These are phyloP conservation scores for Phaeosphaeriaceae sp. DNA, from an alignment of 2,329 filamentous ascomycete genomes.

Conservation along the genomic window DNA sequence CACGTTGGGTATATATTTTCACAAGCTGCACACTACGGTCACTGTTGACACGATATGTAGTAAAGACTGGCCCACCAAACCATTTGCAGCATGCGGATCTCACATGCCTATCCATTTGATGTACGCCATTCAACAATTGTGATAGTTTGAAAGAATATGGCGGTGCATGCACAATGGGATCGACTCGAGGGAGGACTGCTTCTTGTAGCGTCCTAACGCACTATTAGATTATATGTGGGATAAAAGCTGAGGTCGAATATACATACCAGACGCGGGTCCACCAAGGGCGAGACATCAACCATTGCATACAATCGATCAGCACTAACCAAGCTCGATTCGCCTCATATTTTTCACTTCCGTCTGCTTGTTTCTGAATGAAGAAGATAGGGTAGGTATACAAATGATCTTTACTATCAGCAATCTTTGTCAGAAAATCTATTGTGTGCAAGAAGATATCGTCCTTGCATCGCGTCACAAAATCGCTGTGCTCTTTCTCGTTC, in stretches of 20 bases:
- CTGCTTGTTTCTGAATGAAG: neutral
- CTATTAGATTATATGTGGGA: too few species aligned
- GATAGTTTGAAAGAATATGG: conserved; percentile 8
- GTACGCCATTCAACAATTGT: conserved; percentile 3
- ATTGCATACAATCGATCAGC: conserved; percentile 8
- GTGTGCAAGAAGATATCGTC: neutral
- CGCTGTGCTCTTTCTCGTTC: neutral
- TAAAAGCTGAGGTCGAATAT: too few species aligned
- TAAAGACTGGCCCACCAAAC: conserved; percentile 1
- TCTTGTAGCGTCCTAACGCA: conserved; percentile 3
- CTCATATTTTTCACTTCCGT: neutral
- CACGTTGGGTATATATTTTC: neutral
- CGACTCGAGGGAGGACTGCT: conserved; percentile 5
- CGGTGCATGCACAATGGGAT: conserved; percentile 7
- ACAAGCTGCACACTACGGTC: neutral
- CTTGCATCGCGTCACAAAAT: neutral
- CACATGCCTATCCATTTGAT: conserved; percentile 1
- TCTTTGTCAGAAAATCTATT: neutral
- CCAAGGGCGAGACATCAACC: conserved; percentile 10
- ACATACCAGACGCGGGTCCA: conserved; percentile 7
- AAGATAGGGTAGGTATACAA: conserved; percentile 3
- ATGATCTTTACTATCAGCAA: neutral
- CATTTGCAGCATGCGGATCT: conserved; percentile 3
- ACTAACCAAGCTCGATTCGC: neutral
- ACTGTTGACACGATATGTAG: neutral